A percentile compares a stretch with the other conserved stretches of the same genome.
These are phyloP conservation scores for Suillus discolor DNA, from an alignment of 768 basidiomycete genomes.

Conservation along the genomic window DNA sequence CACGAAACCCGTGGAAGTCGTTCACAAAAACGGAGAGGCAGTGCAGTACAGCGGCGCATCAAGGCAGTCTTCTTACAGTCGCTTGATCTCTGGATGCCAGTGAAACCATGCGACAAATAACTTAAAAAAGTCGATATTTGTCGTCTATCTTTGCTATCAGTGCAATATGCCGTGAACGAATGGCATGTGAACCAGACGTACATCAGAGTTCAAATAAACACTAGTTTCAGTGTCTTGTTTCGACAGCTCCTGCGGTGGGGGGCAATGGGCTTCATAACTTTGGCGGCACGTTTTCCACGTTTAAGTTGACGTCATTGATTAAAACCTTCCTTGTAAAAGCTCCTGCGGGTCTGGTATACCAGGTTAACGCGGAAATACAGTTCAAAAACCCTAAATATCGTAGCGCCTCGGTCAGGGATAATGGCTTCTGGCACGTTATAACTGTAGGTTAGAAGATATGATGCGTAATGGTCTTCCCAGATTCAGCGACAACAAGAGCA, in stretches of 20 bases:
- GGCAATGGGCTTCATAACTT: not conserved
- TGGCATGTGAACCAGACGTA: slow-evolving; percentile 1
- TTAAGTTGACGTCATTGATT: not conserved
- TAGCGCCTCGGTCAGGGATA: not conserved
- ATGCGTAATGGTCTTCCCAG: not conserved
- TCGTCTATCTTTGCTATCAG: not conserved
- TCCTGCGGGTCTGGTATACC: not conserved
- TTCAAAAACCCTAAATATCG: not conserved
- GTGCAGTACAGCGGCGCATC: not conserved
- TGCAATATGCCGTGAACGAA: not conserved
- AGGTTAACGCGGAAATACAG: not conserved
- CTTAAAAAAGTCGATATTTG: not conserved
- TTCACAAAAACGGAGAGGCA: not conserved
- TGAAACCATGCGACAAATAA: not conserved
- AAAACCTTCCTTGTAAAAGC: not conserved
- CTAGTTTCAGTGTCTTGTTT: not conserved
- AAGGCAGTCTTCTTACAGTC: not conserved
- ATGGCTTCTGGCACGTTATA: not conserved
- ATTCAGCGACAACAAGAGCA: not conserved
- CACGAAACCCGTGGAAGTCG: not conserved
- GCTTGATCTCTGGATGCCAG: not conserved
- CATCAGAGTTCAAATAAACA: not conserved
- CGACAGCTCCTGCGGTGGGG: not conserved
- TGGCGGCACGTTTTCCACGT: not conserved
- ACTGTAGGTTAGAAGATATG: not conserved